phyloP scores from a whole-genome alignment of 495 filamentous ascomycete genomes.

The Sordaria brevicollis region DNA sequence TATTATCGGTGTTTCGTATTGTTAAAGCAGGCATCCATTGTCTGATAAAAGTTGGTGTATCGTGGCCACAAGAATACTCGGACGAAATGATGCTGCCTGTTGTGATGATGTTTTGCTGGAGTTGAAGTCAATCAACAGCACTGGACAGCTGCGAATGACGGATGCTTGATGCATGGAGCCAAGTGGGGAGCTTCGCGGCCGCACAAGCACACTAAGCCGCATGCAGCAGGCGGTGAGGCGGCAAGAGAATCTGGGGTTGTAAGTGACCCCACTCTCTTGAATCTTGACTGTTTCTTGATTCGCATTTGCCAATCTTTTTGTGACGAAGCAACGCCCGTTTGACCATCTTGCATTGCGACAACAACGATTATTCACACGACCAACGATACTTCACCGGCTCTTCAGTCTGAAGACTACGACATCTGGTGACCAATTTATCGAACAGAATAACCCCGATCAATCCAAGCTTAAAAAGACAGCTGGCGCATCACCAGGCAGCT shows the following conservation, averaged over 20 bases:
- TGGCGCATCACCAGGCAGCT: not conserved
- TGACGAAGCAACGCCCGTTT: not conserved
- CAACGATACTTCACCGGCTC: not conserved
- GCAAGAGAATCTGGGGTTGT: not conserved
- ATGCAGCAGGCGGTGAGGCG: not conserved
- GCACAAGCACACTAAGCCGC: not conserved
- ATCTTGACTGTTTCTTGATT: not conserved
- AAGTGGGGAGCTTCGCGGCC: not conserved
- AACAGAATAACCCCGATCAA: not conserved
- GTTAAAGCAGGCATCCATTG: slow-evolving; percentile 26
- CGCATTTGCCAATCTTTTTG: not conserved
- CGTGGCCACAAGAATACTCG: not conserved
- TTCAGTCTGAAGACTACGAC: not conserved
- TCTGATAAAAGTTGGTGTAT: not conserved
- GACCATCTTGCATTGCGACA: not conserved
- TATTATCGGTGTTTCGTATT: slow-evolving; percentile 6
- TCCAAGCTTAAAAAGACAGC: not conserved
- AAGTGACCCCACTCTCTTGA: not conserved
- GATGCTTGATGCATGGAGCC: not conserved
- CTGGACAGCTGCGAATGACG: not conserved
- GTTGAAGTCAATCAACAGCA: not conserved
- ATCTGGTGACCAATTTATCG: not conserved
- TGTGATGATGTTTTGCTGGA: slow-evolving; percentile 10
- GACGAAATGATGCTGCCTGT: not conserved
- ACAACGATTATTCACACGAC: not conserved